Evolutionary conservation across 345 rosid species (phyloP), one percentile per base, ranked within the genome.

Genomic region (Moringa oleifera): DNA sequence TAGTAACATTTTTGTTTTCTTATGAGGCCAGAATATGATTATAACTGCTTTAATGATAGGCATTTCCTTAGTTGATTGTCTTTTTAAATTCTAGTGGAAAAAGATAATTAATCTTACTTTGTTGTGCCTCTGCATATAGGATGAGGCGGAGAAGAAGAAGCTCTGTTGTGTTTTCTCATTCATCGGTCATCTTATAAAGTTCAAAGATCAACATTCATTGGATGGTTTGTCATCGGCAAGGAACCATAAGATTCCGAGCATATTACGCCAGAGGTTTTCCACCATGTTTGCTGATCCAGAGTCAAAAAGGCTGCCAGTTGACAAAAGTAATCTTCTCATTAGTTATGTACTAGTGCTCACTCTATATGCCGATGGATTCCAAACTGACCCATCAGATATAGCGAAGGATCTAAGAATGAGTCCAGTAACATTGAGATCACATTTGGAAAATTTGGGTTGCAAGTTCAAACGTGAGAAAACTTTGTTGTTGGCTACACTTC

Each of bases 311-410:
- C 71, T 86, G 18, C 46, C 90, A 1, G 36, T 10, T 17, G 97
- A 86, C 25, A 82, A 82, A 66, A 57, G 53, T 45, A 69, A 83
- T 72, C 96, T 86, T 65, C 84, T 94, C 17, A 77, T 85, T 37
- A 88, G 97, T 78, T 86, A 86, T 33, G 84, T 85, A 23, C 70
- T 90, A 59, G 95, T 90, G 61, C 91, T 94, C n/a, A 53, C 84
- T 36, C 77, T 94, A 25, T 81, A 86, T 57, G 95, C 78, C 20
- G 97, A 94, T 70, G 60, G 67, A 52, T 94, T 90, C 72, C 75
- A 47, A 70, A 83, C 87, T 7, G 73, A 79, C 69, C 88, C 84
- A 0, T 58, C 68, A 6, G 97, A 94, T 73, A 83, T 90, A 41
- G 85, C 89, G 2, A 83, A 72, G 70, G 97, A 94, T 71, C 85